phyloP scores from a whole-genome alignment of 1,284 basidiomycete species.

The Papiliotrema nemorosa region DNA sequence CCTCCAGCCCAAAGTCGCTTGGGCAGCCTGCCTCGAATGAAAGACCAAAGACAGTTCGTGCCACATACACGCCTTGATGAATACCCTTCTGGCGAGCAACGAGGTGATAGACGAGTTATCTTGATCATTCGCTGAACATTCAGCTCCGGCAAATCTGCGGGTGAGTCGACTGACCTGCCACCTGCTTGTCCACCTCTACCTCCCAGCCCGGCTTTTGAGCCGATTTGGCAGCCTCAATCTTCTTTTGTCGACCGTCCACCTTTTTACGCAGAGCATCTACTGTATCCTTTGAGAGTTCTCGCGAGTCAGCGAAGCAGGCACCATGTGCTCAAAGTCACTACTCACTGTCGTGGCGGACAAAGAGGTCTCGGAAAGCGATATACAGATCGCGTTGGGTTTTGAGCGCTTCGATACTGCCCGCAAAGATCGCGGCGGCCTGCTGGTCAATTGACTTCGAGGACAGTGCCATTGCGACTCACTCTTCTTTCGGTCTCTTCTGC shows the following conservation, averaged over 20 bases:
- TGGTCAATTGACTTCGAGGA: background rate
- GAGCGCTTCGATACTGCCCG: constrained; percentile 33
- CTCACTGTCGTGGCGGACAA: constrained; percentile 69
- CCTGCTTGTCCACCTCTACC: constrained; percentile 71
- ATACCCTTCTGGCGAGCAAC: constrained; percentile 68
- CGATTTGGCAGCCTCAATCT: constrained; percentile 67
- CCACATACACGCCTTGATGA: constrained; percentile 86
- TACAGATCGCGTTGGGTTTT: constrained; percentile 83
- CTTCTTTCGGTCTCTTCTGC: constrained; percentile 73
- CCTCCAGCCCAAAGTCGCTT: constrained; percentile 69
- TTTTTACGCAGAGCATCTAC: constrained; percentile 81
- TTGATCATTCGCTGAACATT: constrained; percentile 39
- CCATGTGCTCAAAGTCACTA: background rate
- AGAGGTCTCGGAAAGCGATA: constrained; percentile 75
- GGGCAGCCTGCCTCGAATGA: constrained; percentile 78
- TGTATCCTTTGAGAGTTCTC: constrained; percentile 67
- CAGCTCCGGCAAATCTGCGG: constrained; percentile 24
- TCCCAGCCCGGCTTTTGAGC: constrained; percentile 74
- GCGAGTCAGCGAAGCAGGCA: constrained; percentile 2
- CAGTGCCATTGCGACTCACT: constrained; percentile 54
- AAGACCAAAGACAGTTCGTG: constrained; percentile 82
- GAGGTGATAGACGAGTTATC: constrained; percentile 56
- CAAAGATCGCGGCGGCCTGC: constrained; percentile 17
- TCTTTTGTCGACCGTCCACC: constrained; percentile 68
- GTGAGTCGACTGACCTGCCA: constrained; percentile 24